These are phyloP conservation scores for Citrus cavaleriei DNA, from an alignment of 345 rosid genomes.

Conservation along the genomic window DNA sequence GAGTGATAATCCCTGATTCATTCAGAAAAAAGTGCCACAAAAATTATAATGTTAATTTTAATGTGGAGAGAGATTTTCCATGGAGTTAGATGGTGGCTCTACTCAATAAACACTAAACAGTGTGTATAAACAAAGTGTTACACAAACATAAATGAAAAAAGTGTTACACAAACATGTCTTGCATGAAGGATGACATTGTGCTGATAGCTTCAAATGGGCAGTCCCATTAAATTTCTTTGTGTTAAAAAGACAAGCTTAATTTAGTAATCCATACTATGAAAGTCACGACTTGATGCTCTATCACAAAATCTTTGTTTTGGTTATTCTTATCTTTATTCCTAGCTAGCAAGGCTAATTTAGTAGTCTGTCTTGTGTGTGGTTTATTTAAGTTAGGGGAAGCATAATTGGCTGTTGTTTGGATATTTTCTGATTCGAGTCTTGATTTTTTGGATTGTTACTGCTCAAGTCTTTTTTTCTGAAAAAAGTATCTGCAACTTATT, in stretches of 20 bases:
- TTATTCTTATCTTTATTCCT: not conserved
- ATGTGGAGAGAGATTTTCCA: not conserved
- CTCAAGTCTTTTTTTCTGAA: too few species aligned
- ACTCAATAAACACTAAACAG: not conserved
- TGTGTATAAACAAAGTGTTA: not conserved
- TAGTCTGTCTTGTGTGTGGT: not conserved
- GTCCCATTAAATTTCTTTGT: not conserved
- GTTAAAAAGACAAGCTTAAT: not conserved
- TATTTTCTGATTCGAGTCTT: not conserved
- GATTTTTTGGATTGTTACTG: not conserved
- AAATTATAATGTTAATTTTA: not conserved
- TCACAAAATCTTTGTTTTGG: not conserved
- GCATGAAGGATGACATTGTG: not conserved
- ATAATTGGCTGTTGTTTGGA: not conserved
- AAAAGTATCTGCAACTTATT: not conserved
- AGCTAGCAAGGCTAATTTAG: not conserved
- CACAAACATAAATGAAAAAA: not conserved
- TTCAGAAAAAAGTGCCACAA: not conserved
- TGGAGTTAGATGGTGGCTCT: not conserved
- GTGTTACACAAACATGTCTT: not conserved
- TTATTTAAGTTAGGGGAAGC: not conserved
- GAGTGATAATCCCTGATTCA: not conserved
- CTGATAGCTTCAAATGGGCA: not conserved
- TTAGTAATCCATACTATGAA: too few species aligned
- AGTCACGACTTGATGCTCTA: not conserved